These are phyloP conservation scores for Clonostachys rosea DNA, from an alignment of 2,329 filamentous ascomycete species.

Conservation along the genomic window DNA sequence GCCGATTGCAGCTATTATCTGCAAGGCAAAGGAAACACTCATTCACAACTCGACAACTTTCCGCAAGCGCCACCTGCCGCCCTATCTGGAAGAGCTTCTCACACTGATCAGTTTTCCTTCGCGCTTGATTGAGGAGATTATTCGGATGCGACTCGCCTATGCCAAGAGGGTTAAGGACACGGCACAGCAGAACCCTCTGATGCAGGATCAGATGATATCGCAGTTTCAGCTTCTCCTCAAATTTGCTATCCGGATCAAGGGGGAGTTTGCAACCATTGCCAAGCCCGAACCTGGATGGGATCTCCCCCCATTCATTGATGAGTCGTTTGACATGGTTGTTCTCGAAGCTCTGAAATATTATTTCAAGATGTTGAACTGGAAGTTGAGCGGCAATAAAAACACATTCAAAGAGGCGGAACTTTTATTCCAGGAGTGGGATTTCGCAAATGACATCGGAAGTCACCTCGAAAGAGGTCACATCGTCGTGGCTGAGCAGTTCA, in stretches of 20 bases:
- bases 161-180: conserved; percentile 95
- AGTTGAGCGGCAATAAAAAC: conserved; percentile 94
- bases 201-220: conserved; percentile 96
- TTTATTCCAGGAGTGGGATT: conserved; percentile 95
- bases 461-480: conserved; percentile 92
- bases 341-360: conserved; percentile 94
- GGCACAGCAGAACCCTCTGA: conserved; percentile 84
- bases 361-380: conserved; percentile 98
- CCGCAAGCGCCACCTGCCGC: conserved; percentile 82
- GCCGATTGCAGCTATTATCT: conserved; percentile 79
- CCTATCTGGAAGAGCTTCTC: conserved; percentile 93
- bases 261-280: conserved; percentile 78
- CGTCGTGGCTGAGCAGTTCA: conserved; percentile 97
- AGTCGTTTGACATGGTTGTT: conserved; percentile 89
- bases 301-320: conserved; percentile 90
- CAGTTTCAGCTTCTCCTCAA: conserved; percentile 93
- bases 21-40: conserved; percentile 87
- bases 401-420: conserved; percentile 99
- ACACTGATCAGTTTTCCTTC: conserved; percentile 97
- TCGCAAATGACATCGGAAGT: conserved; percentile 88
- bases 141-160: conserved; percentile 84
- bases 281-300: conserved; percentile 92
- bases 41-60: conserved; percentile 84
- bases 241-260: conserved; percentile 88
- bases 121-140: conserved; percentile 92